phyloP scores from a whole-genome alignment of 2,329 filamentous ascomycete species.

The Sporothrix dimorphospora region DNA sequence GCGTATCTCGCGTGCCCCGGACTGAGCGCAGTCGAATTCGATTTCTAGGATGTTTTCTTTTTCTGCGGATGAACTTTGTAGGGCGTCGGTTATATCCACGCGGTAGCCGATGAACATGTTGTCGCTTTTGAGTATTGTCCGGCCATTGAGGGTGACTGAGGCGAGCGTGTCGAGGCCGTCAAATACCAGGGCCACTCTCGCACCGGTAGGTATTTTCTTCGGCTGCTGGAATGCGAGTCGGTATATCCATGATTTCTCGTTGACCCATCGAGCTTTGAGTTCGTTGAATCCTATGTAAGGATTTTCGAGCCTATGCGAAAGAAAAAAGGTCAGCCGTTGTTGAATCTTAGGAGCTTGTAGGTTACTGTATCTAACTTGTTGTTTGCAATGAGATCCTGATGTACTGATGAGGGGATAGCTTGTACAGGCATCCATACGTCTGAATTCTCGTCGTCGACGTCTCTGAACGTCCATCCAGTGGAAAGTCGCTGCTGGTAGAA shows the following conservation, averaged over 20 bases:
- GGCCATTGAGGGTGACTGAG: constrained; percentile 70
- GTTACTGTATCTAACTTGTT: constrained; percentile 2
- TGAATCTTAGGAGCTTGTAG: not conserved
- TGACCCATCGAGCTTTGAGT: constrained; percentile 17
- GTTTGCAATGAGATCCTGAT: constrained; percentile 16
- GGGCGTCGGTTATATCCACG: constrained; percentile 60
- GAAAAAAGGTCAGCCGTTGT: not conserved
- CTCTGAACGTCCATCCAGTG: constrained; percentile 15
- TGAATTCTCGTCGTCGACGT: not conserved
- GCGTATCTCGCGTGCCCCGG: constrained; percentile 63
- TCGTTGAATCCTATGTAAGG: constrained; percentile 17
- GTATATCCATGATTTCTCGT: constrained; percentile 62
- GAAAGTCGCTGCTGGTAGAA: constrained; percentile 20
- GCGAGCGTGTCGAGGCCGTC: constrained; percentile 82
- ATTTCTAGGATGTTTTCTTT: constrained; percentile 63
- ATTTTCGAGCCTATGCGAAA: constrained; percentile 17
- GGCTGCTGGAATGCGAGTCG: constrained; percentile 62
- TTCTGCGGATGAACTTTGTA: constrained; percentile 46
- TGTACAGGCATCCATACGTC: constrained; percentile 14
- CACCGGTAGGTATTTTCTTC: constrained; percentile 38
- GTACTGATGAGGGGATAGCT: constrained; percentile 6
- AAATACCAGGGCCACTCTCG: constrained; percentile 64
- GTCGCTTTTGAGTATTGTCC: constrained; percentile 67
- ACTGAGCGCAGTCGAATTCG: constrained; percentile 66
- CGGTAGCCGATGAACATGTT: constrained; percentile 80